Base-by-base conservation (phyloP, 140 eudicot genomes). In the Ambrosia hybrid region DNA sequence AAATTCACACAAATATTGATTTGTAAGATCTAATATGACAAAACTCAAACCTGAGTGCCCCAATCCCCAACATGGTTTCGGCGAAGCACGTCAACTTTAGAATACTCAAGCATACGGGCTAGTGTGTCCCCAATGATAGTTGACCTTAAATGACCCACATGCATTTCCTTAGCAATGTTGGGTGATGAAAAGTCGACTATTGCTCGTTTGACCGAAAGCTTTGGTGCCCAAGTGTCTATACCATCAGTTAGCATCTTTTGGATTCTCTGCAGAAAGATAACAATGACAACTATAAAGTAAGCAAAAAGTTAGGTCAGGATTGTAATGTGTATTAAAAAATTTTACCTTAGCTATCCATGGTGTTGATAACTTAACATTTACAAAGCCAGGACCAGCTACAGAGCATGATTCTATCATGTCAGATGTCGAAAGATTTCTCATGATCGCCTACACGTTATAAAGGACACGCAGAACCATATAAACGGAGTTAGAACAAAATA, bases 181-280 rank as follows among this genome's bases (percentile, higher is more conserved):
- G 98, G 97, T 9, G 98, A 93, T 36, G 98, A 92, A 73, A 90
- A 93, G 83, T 93, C 98, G 16, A 93, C 97, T 3, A 93, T 82
- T 14, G 97, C 97, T 80, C 88, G 85, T 80, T 85, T 83, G 11
- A 46, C 52, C 52, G 12, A 3, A 9, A 89, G 91, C 71, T 73
- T 87, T 21, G 98, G 96, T 0, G 96, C 92, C 98, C 95, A 87
- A 30, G 81, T 81, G 45, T 83, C 86, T 58, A 92, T 83, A 51
- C 96, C 96, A 59, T 89, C 77, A 5, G 51, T 70, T 10, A 92
- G 85, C 98, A 92, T 92, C 78, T 77, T 84, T 30, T 81, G 90
- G 26, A 92, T 87, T 39, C 85, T 87, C 95, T 92, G 86, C 83
- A 81, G 6, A 5, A 8, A 71, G 3, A 36, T 36, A 3, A 3